Evolutionary conservation across 208 protist species (phyloP).

Genomic region (Acanthamoeba culbertsoni): DNA sequence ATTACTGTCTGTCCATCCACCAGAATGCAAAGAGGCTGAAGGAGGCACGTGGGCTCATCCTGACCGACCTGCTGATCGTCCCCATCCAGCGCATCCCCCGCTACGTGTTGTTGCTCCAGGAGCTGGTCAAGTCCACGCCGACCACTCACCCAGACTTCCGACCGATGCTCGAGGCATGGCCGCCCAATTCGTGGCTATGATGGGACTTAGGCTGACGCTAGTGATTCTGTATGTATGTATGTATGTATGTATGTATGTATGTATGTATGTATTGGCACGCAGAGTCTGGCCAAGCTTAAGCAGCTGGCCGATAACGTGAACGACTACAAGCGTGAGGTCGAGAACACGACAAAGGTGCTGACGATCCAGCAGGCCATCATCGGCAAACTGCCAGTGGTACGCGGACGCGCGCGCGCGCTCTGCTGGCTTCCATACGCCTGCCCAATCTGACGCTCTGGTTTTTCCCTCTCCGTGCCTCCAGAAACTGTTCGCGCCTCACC

Average conservation of each 20-base stretch:
- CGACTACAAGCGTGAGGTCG: conserved; percentile 14
- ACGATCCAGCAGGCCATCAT: conserved; percentile 33
- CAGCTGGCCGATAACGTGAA: conserved; percentile 24
- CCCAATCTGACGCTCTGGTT: background rate
- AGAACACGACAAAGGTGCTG: conserved; percentile 23
- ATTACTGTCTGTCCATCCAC: background rate
- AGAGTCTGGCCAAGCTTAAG: conserved; percentile 41
- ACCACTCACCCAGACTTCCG: background rate
- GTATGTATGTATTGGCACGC: background rate
- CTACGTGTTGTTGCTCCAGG: conserved; percentile 4
- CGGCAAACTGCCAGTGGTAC: conserved; percentile 1
- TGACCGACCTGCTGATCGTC: background rate
- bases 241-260: too few species aligned
- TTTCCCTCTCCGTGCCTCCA: too few species aligned
- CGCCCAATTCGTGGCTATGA: background rate
- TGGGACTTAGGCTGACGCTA: background rate
- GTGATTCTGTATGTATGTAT: background rate
- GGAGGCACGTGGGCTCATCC: background rate
- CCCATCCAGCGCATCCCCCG: conserved; percentile 31
- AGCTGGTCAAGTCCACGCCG: background rate
- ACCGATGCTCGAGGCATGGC: background rate
- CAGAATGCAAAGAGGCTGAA: background rate
- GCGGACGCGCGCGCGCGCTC: too few species aligned
- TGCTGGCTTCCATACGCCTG: background rate
- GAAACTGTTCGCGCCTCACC: conserved; percentile 22